These are phyloP conservation scores for Pseudevernia furfuracea DNA, from an alignment of 495 filamentous ascomycete genomes.

Conservation along the genomic window DNA sequence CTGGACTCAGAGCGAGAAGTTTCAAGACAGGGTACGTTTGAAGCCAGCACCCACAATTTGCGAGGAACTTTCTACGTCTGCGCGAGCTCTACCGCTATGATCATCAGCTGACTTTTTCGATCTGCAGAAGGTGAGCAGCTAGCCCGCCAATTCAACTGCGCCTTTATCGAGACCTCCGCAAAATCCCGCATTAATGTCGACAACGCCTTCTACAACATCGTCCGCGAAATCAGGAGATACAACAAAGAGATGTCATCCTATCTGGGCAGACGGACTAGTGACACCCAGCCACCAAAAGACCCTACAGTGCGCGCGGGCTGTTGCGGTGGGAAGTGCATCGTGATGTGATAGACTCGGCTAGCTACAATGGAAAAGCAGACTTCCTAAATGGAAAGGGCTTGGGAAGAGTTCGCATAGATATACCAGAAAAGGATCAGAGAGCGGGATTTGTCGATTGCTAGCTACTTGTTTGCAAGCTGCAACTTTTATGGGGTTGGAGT, in stretches of 20 bases:
- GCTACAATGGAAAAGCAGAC: background rate
- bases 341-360: slow-evolving; percentile 61
- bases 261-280: slow-evolving; percentile 55
- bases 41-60: slow-evolving; percentile 7
- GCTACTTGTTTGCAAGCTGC: slow-evolving; percentile 6
- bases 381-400: background rate
- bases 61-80: background rate
- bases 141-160: slow-evolving; percentile 81
- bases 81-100: background rate
- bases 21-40: slow-evolving; percentile 70
- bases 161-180: slow-evolving; percentile 97
- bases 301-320: slow-evolving; percentile 60
- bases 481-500: slow-evolving; percentile 6
- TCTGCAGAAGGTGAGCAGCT: slow-evolving; percentile 77
- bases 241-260: slow-evolving; percentile 95
- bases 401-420: slow-evolving; percentile 17
- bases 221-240: slow-evolving; percentile 92
- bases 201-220: slow-evolving; percentile 95
- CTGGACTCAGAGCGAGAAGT: slow-evolving; percentile 86
- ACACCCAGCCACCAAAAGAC: slow-evolving; percentile 58
- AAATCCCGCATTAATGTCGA: slow-evolving; percentile 98
- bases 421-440: slow-evolving; percentile 12
- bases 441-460: background rate
- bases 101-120: background rate
- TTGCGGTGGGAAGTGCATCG: slow-evolving; percentile 69